Conservation (phyloP, 1,139 yeast genomes). For the Taphrina deformans region DNA sequence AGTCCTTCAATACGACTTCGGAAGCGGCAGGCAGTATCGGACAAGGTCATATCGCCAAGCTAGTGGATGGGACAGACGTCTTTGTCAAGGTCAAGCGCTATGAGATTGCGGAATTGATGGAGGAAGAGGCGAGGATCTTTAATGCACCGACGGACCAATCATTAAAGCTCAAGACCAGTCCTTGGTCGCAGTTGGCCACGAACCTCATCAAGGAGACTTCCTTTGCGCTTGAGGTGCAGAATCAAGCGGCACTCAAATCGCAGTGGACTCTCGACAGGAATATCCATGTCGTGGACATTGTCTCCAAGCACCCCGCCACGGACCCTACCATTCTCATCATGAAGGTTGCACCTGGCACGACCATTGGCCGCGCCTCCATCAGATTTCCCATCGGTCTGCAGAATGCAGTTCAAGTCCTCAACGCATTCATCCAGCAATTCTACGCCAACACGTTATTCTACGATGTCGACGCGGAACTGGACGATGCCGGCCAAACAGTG, state of each 20-base stretch:
- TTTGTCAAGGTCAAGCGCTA: slow-evolving; percentile 23
- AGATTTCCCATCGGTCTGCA: slow-evolving; percentile 11
- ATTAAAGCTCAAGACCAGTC: not conserved
- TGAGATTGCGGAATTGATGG: slow-evolving; percentile 3
- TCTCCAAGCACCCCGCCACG: slow-evolving; percentile 1
- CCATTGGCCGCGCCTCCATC: slow-evolving; percentile 14
- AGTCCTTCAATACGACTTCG: not conserved
- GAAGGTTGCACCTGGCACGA: slow-evolving; percentile 19
- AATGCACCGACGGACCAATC: slow-evolving; percentile 2
- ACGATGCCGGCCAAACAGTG: not conserved
- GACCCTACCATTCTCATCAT: slow-evolving; percentile 15
- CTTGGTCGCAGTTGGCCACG: slow-evolving; percentile 8
- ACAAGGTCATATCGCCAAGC: slow-evolving; percentile 3
- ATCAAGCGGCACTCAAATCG: slow-evolving; percentile 1
- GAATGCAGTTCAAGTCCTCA: slow-evolving; percentile 12
- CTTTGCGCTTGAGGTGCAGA: not conserved
- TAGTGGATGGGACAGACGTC: slow-evolving; percentile 7
- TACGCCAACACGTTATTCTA: slow-evolving; percentile 9
- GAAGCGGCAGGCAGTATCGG: slow-evolving; percentile 24
- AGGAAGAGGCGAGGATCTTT: slow-evolving; percentile 10
- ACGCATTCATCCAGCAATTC: slow-evolving; percentile 7
- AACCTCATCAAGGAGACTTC: slow-evolving; percentile 14
- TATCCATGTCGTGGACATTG: slow-evolving; percentile 1
- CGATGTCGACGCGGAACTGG: not conserved
- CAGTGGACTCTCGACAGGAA: slow-evolving; percentile 12